Base-by-base conservation (phyloP, 805 yeast species). In the Cyberlindnera galapagoensis region DNA sequence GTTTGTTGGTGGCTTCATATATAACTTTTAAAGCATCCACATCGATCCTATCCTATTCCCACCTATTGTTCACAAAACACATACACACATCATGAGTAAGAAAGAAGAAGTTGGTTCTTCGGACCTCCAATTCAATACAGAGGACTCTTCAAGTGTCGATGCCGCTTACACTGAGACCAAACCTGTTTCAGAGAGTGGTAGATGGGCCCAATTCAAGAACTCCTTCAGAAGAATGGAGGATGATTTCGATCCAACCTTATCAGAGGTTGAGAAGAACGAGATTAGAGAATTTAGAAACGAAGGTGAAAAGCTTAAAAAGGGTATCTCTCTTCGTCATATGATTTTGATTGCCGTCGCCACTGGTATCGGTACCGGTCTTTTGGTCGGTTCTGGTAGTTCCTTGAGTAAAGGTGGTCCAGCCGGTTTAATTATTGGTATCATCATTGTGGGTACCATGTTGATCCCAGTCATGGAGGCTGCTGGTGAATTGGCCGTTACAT, bases 281-380 rank as follows among this genome's bases (percentile, higher is more conserved):
- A 39, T 52, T 5, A 18, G 42, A 7, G 34, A 28, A 13, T 32
- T 35, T 18, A 38, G 42, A 27, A 42, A 38, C 26, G 51, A 49
- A 36, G 56, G 56, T 49, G 52, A 54, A 56, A 65, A 55, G 30
- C 40, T 60, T 36, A 54, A 57, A 28, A 59, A 60, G 36, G 50
- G 58, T 12, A 54, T 63, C 29, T 48, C 52, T 24, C 48, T 63
- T 6, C 65, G 86, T 49, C 88, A 80, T 55, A 62, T 81, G 48
- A 74, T 77, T 38, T 72, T 82, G 79, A 79, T 81, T 45, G 79
- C 86, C 24, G 67, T 81, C 25, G 85, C 85, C 20, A 81, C 85
- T 21, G 74, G 80, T 44, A 74, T 80, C 31, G 90, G 90, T 43
- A 77, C 86, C 3, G 88, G 90, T 52, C 57, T 80, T 35, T 73